Evolutionary conservation across 345 rosid genomes (phyloP), one percentile per base, ranked within the genome.

Genomic region (Microcos paniculata): DNA sequence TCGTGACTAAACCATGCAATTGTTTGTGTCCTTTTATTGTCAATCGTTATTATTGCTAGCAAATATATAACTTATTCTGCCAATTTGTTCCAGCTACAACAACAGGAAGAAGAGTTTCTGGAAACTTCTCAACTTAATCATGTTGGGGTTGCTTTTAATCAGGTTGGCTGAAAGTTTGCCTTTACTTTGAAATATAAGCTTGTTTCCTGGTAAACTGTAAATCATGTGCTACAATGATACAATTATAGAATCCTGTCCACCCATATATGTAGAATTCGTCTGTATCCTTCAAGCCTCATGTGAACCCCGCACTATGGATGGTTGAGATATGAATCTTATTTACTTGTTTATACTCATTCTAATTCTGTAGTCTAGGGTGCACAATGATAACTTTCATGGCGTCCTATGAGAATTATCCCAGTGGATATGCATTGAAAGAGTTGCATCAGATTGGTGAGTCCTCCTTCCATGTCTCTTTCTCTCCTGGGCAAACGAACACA

Each of bases 391-490:
- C 88, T 77, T 93, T 90, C 87, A 70, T 88, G 94, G 99, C 99
- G 12, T 96, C 97, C 16, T 92, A 86, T 78, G 85, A 85, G 85
- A 96, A 93, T 76, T 96, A 96, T 85, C 96, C 98, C 71, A 90
- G 98, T 61, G 95, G 98, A 76, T 84, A 88, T 80, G 97, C 99
- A 57, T 83, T 96, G 62, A 90, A 86, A 77, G 84, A 86, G 77
- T 87, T 96, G 87, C 99, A 92, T 86, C 85, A 73, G 68, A 80
- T 82, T 73, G 87, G 99, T 92, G 83, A 86, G 97, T 74, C 59
- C 61, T 83, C 80, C 73, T 73, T 53, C 76, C 66, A 61, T 81
- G 74, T 73, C 76, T 56, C 78, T 62, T 68, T 62, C 46, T 40
- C 62, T n/a, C 67, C 9, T 38, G 28, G 10, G 15, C 55, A 28